These are phyloP conservation scores for Telfairia occidentalis DNA, from an alignment of 331 rosid genomes.

Conservation along the genomic window DNA sequence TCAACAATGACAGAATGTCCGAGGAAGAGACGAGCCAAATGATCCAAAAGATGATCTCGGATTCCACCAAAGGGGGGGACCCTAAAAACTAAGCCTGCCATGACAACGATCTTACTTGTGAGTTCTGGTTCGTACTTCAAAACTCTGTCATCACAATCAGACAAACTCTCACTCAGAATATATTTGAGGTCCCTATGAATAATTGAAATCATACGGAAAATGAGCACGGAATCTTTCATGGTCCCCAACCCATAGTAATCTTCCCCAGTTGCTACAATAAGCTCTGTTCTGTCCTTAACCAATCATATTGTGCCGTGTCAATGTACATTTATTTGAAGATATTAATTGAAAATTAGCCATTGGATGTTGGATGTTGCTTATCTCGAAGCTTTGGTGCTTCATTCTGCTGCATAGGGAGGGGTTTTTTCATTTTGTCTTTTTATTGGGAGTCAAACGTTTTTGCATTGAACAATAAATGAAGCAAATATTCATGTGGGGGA, in stretches of 20 bases:
- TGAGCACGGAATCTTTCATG: background rate
- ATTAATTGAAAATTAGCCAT: background rate
- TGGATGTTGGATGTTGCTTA: conserved; percentile 1
- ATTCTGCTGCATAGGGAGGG: background rate
- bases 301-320: background rate
- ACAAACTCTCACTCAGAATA: background rate
- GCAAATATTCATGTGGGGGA: conserved; percentile 1
- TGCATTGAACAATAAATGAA: background rate
- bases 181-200: background rate
- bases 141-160: background rate
- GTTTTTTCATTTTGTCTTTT: background rate
- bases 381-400: background rate
- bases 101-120: background rate
- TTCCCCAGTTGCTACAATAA: background rate
- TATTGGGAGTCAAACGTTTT: background rate
- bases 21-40: conserved; percentile 79
- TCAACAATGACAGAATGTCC: conserved; percentile 60
- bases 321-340: background rate
- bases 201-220: background rate
- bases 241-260: background rate
- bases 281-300: background rate
- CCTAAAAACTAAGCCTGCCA: conserved; percentile 25
- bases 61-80: conserved; percentile 25
- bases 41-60: conserved; percentile 62
- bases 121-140: background rate